Evolutionary conservation across 495 filamentous ascomycete genomes (phyloP), one percentile per base, ranked within the genome.

Genomic region (Lasiosphaeriaceae sp.): DNA sequence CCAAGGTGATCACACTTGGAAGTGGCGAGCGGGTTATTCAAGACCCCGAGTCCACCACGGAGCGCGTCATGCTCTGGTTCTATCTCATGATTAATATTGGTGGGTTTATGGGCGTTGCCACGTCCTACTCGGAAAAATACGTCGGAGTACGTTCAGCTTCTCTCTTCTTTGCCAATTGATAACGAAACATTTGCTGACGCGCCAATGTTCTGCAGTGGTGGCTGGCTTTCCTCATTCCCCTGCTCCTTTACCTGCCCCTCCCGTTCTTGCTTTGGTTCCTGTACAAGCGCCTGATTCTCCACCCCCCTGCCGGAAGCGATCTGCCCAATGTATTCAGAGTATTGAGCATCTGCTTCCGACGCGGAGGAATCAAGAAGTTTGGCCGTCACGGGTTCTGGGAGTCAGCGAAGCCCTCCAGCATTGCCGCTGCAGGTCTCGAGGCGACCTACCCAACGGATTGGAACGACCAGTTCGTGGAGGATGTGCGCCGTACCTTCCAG

Each of bases 141-240:
- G 75, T 86, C 24, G 87, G 83, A 50, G 63, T 66, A 57, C 58
- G 63, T 66, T 14, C 11, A 45, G 4, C 1, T 19, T 34, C 19
- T 12, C 16, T 2, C 8, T 35, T 29, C 35, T 11, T 16, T 14
- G 5, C 16, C 6, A 6, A 2, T 5, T 6, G 11, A n/a, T 9
- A 14, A 4, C 16, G 20, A 50, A 16, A 48, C 24, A 43, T 20
- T n/a, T 16, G 21, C 29, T 39, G n/a, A 57, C 48, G 9, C 3
- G 17, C 24, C 4, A n/a, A 19, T 12, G 39, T 43, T 1, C 8
- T 4, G 21, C 19, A 66, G 60, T 90, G 87, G 79, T 92, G 85
- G 86, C 65, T 78, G 24, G 74, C 83, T n/a, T 92, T 86, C 71
- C 71, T 91, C 47, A 82, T 94, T 34, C 85, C 86, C 39, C 76